These are phyloP conservation scores for Aquilaria sinensis DNA, from an alignment of 345 rosid species.

Conservation along the genomic window DNA sequence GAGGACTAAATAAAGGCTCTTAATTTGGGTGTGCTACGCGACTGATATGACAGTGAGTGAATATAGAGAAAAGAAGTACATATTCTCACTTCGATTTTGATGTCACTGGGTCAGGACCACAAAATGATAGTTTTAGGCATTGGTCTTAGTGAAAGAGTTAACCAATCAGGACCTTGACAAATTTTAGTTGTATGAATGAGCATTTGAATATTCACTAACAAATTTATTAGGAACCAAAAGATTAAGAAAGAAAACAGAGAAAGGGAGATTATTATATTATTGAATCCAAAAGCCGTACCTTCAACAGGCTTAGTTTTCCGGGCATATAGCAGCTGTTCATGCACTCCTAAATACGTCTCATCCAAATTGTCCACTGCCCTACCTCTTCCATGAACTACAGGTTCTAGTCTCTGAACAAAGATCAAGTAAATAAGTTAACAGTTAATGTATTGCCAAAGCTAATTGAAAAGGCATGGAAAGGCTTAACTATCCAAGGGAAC, in stretches of 20 bases:
- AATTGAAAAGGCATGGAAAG: background rate
- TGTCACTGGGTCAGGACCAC: no score
- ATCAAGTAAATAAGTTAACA: slow-evolving; percentile 9
- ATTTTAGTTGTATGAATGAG: no score
- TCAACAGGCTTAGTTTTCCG: slow-evolving; percentile 80
- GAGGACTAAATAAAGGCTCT: no score
- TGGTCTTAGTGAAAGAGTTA: no score
- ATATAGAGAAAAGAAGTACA: background rate
- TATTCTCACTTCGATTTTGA: background rate
- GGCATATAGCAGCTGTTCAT: slow-evolving; percentile 74
- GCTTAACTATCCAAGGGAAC: no score
- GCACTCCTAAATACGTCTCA: slow-evolving; percentile 82
- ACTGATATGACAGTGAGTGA: no score
- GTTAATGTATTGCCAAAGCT: background rate
- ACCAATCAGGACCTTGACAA: no score
- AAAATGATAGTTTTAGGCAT: no score
- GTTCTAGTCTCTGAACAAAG: slow-evolving; percentile 58
- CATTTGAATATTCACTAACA: no score
- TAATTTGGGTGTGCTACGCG: no score
- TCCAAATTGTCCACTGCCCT: slow-evolving; percentile 62
- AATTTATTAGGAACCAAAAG: no score
- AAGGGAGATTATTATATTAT: background rate
- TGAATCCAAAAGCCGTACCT: slow-evolving; percentile 33
- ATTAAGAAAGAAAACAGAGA: background rate
- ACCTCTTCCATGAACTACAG: slow-evolving; percentile 89